Evolutionary conservation across 2,329 filamentous ascomycete species (phyloP).

Genomic region (Trichoderma afroharzianum): DNA sequence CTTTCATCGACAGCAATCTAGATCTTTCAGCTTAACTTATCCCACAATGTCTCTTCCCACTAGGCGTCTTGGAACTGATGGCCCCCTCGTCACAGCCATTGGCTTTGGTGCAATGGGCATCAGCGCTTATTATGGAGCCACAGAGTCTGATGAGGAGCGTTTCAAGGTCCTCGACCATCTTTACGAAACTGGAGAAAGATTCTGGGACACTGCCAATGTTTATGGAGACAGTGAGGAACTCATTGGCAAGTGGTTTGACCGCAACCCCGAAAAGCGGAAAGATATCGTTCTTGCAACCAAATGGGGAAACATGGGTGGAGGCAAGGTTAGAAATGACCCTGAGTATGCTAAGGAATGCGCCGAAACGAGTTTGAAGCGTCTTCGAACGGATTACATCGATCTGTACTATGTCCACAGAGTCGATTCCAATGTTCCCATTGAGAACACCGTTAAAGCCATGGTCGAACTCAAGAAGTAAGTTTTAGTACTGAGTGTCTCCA

Average conservation of each 20-base stretch:
- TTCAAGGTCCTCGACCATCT: conserved; percentile 50
- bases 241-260: conserved; percentile 49
- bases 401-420: conserved; percentile 53
- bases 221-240: conserved; percentile 48
- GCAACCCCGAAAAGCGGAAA: conserved; percentile 40
- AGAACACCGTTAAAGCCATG: conserved; percentile 49
- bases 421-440: conserved; percentile 44
- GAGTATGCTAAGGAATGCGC: conserved; percentile 20
- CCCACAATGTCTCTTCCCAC: conserved; percentile 11
- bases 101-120: conserved; percentile 55
- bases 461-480: conserved; percentile 39
- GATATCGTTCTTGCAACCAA: conserved; percentile 49
- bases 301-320: conserved; percentile 26
- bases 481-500: background rate
- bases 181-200: conserved; percentile 46
- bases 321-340: background rate
- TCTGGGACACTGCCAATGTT: conserved; percentile 49
- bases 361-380: conserved; percentile 39
- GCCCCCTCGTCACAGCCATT: conserved; percentile 47
- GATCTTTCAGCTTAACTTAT: too few relatives aligned
- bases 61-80: conserved; percentile 45
- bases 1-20: background rate
- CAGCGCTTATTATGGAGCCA: conserved; percentile 38
- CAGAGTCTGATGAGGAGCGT: conserved; percentile 43
- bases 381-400: conserved; percentile 53